Base-by-base conservation (phyloP, 2,329 filamentous ascomycete genomes). In the Ophiostoma sp. region DNA sequence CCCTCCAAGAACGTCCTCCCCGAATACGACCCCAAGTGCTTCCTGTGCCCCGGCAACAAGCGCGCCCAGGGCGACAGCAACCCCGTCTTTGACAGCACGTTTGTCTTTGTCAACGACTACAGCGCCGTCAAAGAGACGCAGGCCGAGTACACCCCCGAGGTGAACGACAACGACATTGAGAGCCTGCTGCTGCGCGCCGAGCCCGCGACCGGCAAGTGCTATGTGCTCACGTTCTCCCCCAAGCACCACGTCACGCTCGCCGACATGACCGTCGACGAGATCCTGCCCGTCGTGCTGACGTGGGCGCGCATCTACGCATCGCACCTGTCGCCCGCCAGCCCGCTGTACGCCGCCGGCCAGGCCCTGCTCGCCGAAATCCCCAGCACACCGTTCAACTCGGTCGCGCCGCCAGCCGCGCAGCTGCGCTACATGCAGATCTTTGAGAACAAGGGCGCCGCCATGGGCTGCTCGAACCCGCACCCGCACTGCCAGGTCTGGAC, bases 401-500 rank as follows among this genome's bases (percentile, higher is more conserved):
- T 85, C 23, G 75, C 81, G 8, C 80, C 81, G 36, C 90, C 93
- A 4, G 87, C 85, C 68, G 86, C 91, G 69, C 92, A 96, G 80
- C 93, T 96, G 76, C 88, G 91, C 69, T 98, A 96, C 81, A 97
- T 99, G 94, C 95, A 99, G 78, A 98, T 99, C 74, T 99, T 99
- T 73, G 95, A 99, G 82, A 99, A 99, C 83, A 99, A 99, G 81
- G 95, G 95, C 68, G 89, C 91, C 0, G 93, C 94, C 13, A 99
- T 99, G 95, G 95, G 95, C 68, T 99, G 95, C 83, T 98, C 94
- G 1, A 99, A 99, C 79, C 95, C 95, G 0, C 95, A 99, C 79
- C 95, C 95, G 0, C 95, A 99, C 80, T 94, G 95, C 71, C 95
- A 99, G 79, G 85, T 97, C 73, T 99, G 95, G 95, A 95, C 93